Evolutionary conservation across 495 filamentous ascomycete genomes (phyloP).

Genomic region (Trichoderma gamsii): DNA sequence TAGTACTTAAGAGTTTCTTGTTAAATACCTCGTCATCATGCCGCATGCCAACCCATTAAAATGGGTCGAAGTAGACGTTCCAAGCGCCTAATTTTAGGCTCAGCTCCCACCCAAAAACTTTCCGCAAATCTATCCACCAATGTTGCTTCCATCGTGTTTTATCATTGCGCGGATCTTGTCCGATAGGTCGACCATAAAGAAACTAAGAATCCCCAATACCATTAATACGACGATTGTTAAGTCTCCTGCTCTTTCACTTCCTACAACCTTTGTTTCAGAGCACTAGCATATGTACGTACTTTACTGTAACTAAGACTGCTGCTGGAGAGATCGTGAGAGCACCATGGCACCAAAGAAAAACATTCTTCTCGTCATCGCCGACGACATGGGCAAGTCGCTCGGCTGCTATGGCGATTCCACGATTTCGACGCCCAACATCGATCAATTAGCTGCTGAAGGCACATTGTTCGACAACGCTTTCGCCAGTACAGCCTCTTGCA

Average conservation of each 20-base stretch:
- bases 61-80: too few species aligned
- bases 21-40: too few species aligned
- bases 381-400: constrained; percentile 37
- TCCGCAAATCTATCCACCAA: constrained; percentile 11
- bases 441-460: constrained; percentile 31
- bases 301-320: too few species aligned
- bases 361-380: constrained; percentile 37
- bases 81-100: too few species aligned
- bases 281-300: too few species aligned
- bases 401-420: constrained; percentile 33
- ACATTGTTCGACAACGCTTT: constrained; percentile 36
- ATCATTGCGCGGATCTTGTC: neutral
- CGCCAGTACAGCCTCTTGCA: constrained; percentile 42
- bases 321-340: neutral
- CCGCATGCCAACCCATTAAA: too few species aligned
- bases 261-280: too few species aligned
- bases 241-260: too few species aligned
- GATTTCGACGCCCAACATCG: constrained; percentile 35
- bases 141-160: neutral
- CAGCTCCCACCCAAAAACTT: neutral
- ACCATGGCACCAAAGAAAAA: constrained; percentile 24
- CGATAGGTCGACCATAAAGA: neutral
- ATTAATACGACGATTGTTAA: neutral
- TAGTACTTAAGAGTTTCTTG: too few species aligned
- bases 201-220: neutral